Base-by-base conservation (phyloP, 352 stramenopile genomes). In the Phytophthora palmivora region DNA sequence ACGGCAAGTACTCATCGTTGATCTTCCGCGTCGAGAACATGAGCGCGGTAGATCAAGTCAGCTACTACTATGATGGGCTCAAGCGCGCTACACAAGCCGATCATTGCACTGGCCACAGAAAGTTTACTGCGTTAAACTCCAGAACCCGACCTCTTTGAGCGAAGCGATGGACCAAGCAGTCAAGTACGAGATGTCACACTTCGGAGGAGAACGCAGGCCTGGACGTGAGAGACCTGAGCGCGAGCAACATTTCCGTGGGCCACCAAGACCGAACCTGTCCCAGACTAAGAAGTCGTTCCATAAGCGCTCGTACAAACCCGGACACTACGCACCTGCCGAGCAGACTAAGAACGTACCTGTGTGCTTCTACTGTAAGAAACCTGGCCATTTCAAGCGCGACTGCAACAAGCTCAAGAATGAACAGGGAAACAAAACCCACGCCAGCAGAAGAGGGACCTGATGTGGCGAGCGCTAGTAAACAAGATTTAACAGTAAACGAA, bases 391-490 rank as follows among this genome's bases (percentile, higher is more conserved):
- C 8, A 8, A 65, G 26, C n/a, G 18, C 33, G 44, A 52, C 12
- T 44, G 37, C 37, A 64, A 42, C 16, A 64, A 63, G 45, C 43
- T 49, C 12, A 54, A 57, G 43, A 37, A 63, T 45, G 36, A 57
- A 5, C 41, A n/a, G n/a, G n/a, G n/a, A n/a, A n/a, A n/a, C n/a
- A n/a, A n/a, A n/a, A n/a, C n/a, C n/a, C n/a, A n/a, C n/a, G n/a
- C n/a, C n/a, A n/a, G n/a, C 18, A 65, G 18, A 16, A 26, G 48
- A 28, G 37, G n/a, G n/a, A n/a, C n/a, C n/a, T n/a, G n/a, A n/a
- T n/a, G n/a, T n/a, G n/a, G n/a, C n/a, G n/a, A n/a, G n/a, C n/a
- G n/a, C n/a, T n/a, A n/a, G n/a, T n/a, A n/a, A n/a, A n/a, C n/a
- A n/a, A n/a, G n/a, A n/a, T n/a, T n/a, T n/a, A n/a, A n/a, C n/a